These are phyloP conservation scores for Flaveria linearis DNA, from an alignment of 129 eudicot species.

Conservation along the genomic window DNA sequence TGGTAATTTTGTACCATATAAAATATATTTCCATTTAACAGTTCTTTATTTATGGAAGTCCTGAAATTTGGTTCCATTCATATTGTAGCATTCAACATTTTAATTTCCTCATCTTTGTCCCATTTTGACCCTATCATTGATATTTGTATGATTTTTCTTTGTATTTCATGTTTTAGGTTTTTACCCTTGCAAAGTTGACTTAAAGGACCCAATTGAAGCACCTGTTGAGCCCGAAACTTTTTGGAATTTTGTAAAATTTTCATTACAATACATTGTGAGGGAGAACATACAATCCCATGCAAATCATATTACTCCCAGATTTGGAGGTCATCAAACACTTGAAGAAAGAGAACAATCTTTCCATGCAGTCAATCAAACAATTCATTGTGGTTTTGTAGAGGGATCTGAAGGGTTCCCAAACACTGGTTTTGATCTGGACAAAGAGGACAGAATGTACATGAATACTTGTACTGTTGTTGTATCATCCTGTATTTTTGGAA, in stretches of 20 bases:
- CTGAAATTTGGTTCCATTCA: neutral
- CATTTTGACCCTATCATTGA: neutral
- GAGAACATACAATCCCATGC: constrained; percentile 42
- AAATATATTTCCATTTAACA: neutral
- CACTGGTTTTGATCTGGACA: constrained; percentile 80
- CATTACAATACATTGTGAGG: constrained; percentile 49
- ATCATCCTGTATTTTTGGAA: constrained; percentile 97
- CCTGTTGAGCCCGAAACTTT: constrained; percentile 62
- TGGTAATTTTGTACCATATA: neutral
- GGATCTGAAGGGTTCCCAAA: constrained; percentile 62
- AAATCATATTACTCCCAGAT: constrained; percentile 53
- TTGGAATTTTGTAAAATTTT: constrained; percentile 58
- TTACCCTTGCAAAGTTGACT: constrained; percentile 72
- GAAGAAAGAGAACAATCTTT: constrained; percentile 80
- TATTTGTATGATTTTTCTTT: neutral
- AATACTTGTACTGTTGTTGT: constrained; percentile 68
- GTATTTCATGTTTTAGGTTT: constrained; percentile 26
- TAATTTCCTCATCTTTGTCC: constrained; percentile 3
- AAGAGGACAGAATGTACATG: constrained; percentile 67
- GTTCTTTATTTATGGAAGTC: neutral
- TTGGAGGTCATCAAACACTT: constrained; percentile 95
- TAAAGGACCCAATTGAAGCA: constrained; percentile 52
- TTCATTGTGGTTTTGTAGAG: constrained; percentile 94
- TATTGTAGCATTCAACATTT: neutral
- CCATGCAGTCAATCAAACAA: constrained; percentile 63